A percentile compares a stretch with the other conserved stretches of the same genome.
Conservation (phyloP, 495 filamentous ascomycete species). For the Aspergillus homomorphus region DNA sequence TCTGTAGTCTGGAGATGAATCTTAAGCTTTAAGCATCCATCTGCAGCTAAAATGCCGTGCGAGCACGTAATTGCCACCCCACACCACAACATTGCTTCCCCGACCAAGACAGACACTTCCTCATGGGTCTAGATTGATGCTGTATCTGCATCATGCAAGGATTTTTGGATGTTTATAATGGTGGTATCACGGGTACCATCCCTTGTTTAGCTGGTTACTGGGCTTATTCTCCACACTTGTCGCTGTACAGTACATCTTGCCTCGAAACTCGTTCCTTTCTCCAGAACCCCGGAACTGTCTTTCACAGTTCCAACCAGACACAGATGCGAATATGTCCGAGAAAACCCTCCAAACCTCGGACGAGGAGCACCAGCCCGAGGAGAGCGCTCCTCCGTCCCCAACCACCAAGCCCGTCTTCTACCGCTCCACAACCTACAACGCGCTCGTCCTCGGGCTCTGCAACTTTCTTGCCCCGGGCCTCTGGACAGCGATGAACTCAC, state of each 20-base stretch:
- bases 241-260: too few relatives aligned
- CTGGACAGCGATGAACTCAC: conserved; percentile 68
- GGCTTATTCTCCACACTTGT: too few relatives aligned
- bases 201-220: too few relatives aligned
- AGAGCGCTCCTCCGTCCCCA: not conserved
- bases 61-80: conserved; percentile 38
- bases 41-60: conserved; percentile 25
- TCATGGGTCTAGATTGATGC: too few relatives aligned
- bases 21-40: too few relatives aligned
- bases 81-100: conserved; percentile 29
- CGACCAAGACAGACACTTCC: not conserved
- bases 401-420: conserved; percentile 55
- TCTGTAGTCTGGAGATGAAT: too few relatives aligned
- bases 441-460: conserved; percentile 59
- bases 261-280: too few relatives aligned
- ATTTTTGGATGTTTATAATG: not conserved
- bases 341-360: conserved; percentile 19
- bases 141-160: not conserved
- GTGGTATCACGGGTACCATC: too few relatives aligned
- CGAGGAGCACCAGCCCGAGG: conserved; percentile 16
- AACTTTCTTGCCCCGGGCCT: conserved; percentile 63
- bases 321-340: too few relatives aligned
- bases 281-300: too few relatives aligned
- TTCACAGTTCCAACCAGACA: too few relatives aligned
- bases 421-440: conserved; percentile 61